Base-by-base conservation (phyloP, 345 rosid genomes). In the Brassica cretica region DNA sequence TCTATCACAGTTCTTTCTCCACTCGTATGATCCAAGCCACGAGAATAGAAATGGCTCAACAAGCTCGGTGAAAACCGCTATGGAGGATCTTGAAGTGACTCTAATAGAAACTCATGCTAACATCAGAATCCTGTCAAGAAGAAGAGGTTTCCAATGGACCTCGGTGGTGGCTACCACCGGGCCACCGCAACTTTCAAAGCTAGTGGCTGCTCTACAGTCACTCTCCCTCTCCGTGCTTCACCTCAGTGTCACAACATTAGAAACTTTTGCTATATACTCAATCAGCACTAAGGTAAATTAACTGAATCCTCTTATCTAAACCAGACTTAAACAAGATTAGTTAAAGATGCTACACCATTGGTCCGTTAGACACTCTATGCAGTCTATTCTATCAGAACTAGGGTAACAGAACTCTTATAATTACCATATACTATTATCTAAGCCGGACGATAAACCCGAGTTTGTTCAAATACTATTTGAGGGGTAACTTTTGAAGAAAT, bases 51-150 rank as follows among this genome's bases (percentile, higher is more conserved):
- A 75, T 51, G 72, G 88, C 63, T 83, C 88, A 64, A 82, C 76
- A 66, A 81, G 80, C n/a, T 70, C 76, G 3, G 71, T 75, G 9
- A 82, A 79, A 73, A 87, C 76, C 6, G 77, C 87, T n/a, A 74
- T 82, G 32, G 96, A 93, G 18, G 97, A 90, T 76, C 76, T 94
- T 5, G 97, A 94, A 84, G 98, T 87, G 29, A 94, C 91, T 29
- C 72, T 94, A 68, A 86, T 91, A 24, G 97, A 91, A 86, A 90
- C 93, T 3, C 97, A 90, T 77, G 98, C 98, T 68, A 94, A 81
- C 81, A 78, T 94, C n/a, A 81, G 92, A 79, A 89, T 94, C 78
- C 86, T 91, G 62, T 86, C 87, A 2, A 83, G 88, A 32, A 88
- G 81, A 82, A 81, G 82, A 66, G 66, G 78, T 53, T 68, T 79